A percentile compares a stretch with the other conserved stretches of the same genome.
phyloP scores from a whole-genome alignment of 2,329 filamentous ascomycete species.

The Blastomyces silverae region DNA sequence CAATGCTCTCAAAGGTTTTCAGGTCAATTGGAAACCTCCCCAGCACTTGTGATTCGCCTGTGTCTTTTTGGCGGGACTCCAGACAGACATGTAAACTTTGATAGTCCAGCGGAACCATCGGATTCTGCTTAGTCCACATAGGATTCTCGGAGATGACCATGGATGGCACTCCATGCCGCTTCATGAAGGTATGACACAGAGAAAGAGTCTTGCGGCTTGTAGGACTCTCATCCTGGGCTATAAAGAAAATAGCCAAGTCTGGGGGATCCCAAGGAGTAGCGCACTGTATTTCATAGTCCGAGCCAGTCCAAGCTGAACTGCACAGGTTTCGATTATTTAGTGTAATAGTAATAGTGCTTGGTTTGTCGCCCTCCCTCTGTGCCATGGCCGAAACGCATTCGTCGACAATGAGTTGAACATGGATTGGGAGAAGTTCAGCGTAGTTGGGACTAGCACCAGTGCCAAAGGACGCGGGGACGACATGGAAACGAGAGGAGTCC shows the following conservation, averaged over 20 bases:
- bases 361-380: slow-evolving; percentile 24
- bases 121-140: slow-evolving; percentile 33
- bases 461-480: slow-evolving; percentile 45
- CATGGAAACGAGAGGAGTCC: slow-evolving; percentile 43
- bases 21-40: slow-evolving; percentile 43
- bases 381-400: slow-evolving; percentile 37
- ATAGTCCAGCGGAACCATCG: slow-evolving; percentile 35
- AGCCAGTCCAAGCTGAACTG: slow-evolving; percentile 34
- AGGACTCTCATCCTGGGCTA: slow-evolving; percentile 34
- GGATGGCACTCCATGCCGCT: slow-evolving; percentile 39
- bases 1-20: slow-evolving; percentile 43
- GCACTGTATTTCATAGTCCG: slow-evolving; percentile 36
- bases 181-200: slow-evolving; percentile 37
- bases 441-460: slow-evolving; percentile 41
- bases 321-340: slow-evolving; percentile 38
- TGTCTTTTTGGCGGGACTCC: slow-evolving; percentile 33
- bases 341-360: slow-evolving; percentile 32
- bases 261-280: slow-evolving; percentile 39
- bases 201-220: slow-evolving; percentile 28
- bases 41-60: slow-evolving; percentile 32
- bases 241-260: slow-evolving; percentile 43
- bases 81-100: slow-evolving; percentile 41
- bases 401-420: slow-evolving; percentile 45
- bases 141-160: slow-evolving; percentile 43
- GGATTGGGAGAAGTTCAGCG: slow-evolving; percentile 44